Evolutionary conservation across 2,329 filamentous ascomycete species (phyloP), one percentile per base, ranked within the genome.

Genomic region (Capronia coronata): DNA sequence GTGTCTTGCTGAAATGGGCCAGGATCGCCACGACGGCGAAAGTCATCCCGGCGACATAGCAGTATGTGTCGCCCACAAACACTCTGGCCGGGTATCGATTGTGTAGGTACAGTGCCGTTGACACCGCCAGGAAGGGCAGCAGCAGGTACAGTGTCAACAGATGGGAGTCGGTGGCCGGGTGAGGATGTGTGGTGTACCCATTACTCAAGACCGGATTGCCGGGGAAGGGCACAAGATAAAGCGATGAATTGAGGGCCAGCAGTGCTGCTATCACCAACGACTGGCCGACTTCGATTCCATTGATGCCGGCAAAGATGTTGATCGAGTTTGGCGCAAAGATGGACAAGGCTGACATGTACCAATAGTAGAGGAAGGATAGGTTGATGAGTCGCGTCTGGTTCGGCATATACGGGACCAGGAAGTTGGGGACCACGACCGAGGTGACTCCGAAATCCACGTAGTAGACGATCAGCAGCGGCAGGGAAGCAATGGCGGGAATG

Each of bases 221-320:
- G 3, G 57, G 52, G 52, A 87, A 75, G 1, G 79, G 79, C 2
- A 75, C 70, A 43, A 97, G 80, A 70, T 97, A 98, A 57, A 97
- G 77, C 45, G 78, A 74, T 67, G 97, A 93, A 71, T 98, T 98
- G 65, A 88, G 71, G 52, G 84, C 79, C 59, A 98, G 80, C 43
- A 97, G 78, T 46, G 82, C 68, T 21, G 90, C 91, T 64, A 98
- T 87, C 56, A 95, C 86, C 55, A 98, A 75, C 52, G 89, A 96
- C 71, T 98, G 93, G 9, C 86, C 82, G 48, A 97, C 93, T 68
- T 98, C 93, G 66, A 98, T 93, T 48, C 93, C 93, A 68, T 98
- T 98, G 69, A 98, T 87, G n/a, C 93, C 93, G 0, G 93, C 93
- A n/a, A 98, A 75, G 71, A 98, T 98, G 74, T 98, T 98, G 78